A percentile compares a stretch with the other conserved stretches of the same genome.
phyloP scores from a whole-genome alignment of 2,329 filamentous ascomycete species.

The Colletotrichum sp. region DNA sequence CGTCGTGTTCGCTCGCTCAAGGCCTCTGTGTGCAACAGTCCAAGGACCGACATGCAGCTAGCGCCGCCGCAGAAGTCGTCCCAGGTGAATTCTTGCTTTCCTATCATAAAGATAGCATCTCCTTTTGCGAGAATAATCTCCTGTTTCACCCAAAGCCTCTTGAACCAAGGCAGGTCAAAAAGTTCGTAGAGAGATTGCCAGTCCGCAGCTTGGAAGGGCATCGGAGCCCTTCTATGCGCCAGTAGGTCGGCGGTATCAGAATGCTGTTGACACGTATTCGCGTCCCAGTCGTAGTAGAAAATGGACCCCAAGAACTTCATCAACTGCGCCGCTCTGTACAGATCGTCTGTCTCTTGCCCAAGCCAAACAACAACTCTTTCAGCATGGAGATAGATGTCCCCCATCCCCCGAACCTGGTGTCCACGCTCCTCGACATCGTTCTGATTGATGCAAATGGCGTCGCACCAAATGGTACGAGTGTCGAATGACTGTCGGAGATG shows the following conservation, averaged over 20 bases:
- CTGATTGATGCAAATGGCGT: slow-evolving; percentile 29
- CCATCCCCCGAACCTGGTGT: slow-evolving; percentile 25
- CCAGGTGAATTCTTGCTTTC: not conserved
- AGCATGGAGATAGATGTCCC: slow-evolving; percentile 23
- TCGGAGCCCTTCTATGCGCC: fast-evolving
- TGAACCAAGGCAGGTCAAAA: not conserved
- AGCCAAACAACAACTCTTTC: slow-evolving; percentile 26
- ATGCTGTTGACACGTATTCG: fast-evolving
- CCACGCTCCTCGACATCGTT: slow-evolving; percentile 20
- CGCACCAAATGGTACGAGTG: slow-evolving; percentile 22
- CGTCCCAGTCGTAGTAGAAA: fast-evolving
- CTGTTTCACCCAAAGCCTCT: not conserved
- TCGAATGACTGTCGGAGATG: not conserved
- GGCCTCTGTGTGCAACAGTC: no score
- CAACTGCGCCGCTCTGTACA: not conserved
- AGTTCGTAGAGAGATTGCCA: not conserved
- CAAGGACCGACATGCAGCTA: no score
- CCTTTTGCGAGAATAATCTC: not conserved
- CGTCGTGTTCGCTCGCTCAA: fast-evolving
- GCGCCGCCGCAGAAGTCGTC: not conserved
- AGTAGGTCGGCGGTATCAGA: not conserved
- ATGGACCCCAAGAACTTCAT: not conserved
- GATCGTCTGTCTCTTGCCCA: slow-evolving; percentile 17
- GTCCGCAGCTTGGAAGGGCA: fast-evolving
- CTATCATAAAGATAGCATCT: not conserved